Evolutionary conservation across 352 stramenopile genomes (phyloP), one percentile per base, ranked within the genome.

Genomic region (Pythium graminicola): DNA sequence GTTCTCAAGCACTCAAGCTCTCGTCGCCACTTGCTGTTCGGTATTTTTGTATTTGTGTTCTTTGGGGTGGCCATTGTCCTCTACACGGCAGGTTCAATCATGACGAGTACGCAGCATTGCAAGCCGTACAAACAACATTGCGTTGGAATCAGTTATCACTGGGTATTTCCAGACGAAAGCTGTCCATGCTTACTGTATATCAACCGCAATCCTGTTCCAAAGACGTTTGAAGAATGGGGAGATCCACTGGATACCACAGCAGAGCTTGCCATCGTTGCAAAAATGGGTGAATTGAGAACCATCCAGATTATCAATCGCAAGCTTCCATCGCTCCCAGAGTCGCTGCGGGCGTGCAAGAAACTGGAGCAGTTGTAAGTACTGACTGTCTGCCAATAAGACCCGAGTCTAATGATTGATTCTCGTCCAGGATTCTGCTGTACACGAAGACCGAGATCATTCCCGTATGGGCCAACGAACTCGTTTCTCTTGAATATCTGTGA

Each of bases 171-270:
- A 14, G n/a, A 3, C 24, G 10, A 44, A 1, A 11, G 47, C 3
- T 70, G 62, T 33, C 45, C 62, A 4, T 70, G 62, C 40, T 39
- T 58, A 11, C 57, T 70, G 17, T 70, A 50, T 17, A 43, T 70
- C 0, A 50, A 64, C 14, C 52, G 52, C 6, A n/a, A 63, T 9
- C 24, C 31, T 2, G 26, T 10, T 14, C 5, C 46, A 13, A 48
- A 44, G 17, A 53, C 31, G 2, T 53, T 56, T 33, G 38, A n/a
- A 14, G 47, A 65, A 16, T 70, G 62, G 57, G 20, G 54, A 10
- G 26, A 60, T 26, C 57, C 62, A 2, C n/a, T 38, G 7, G 62
- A 70, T 20, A 55, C 44, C 5, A 52, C 52, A 0, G 52, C 19
- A 11, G 48, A 60, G 4, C 52, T 70, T 8, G 48, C 38, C 2